These are phyloP conservation scores for Botryotinia narcissicola DNA, from an alignment of 2,329 filamentous ascomycete species.

Conservation along the genomic window DNA sequence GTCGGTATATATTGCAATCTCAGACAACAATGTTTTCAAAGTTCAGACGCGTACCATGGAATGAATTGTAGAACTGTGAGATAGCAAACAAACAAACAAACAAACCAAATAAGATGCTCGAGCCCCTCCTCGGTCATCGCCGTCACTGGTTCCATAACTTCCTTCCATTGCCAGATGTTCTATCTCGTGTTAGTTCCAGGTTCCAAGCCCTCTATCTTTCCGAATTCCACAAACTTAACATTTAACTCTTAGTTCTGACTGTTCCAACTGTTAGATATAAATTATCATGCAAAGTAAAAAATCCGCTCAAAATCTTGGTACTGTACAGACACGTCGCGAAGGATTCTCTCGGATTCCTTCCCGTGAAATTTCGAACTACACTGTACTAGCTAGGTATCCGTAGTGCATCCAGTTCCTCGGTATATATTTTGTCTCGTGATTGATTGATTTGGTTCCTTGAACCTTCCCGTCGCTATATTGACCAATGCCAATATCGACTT, in stretches of 20 bases:
- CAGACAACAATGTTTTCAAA: not conserved
- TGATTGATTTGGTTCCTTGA: not conserved
- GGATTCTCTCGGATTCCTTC: conserved; percentile 1
- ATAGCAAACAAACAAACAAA: not conserved
- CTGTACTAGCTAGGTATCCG: not conserved
- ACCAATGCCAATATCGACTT: not conserved
- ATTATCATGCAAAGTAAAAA: not conserved
- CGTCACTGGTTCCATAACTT: not conserved
- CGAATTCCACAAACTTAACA: not conserved
- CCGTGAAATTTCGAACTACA: not conserved
- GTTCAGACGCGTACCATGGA: not conserved
- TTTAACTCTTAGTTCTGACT: not conserved
- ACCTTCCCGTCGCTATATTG: not conserved
- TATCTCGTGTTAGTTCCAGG: not conserved
- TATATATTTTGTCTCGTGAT: not conserved
- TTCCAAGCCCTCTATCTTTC: not conserved
- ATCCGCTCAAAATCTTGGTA: not conserved
- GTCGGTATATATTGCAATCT: not conserved
- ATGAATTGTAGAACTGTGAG: not conserved
- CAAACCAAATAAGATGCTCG: not conserved
- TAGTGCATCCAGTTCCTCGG: conserved; percentile 11
- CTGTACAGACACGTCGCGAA: not conserved
- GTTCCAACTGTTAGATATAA: not conserved
- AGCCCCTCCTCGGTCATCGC: conserved; percentile 1
- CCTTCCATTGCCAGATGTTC: not conserved